A percentile compares a stretch with the other conserved stretches of the same genome.
Conservation (phyloP, 2,329 filamentous ascomycete genomes). For the Didymella exigua region DNA sequence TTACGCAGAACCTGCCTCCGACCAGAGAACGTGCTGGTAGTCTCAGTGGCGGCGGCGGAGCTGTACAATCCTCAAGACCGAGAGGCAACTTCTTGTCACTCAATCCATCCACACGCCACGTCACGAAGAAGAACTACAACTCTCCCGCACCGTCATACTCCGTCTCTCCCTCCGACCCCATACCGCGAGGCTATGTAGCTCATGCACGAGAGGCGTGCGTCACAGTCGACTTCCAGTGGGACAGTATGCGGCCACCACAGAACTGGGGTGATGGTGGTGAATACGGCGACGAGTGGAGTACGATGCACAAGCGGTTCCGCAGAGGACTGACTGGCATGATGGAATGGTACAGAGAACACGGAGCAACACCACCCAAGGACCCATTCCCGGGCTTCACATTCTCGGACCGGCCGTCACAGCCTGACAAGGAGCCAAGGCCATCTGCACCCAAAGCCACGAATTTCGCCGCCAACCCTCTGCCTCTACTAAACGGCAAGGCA, state of each 20-base stretch:
- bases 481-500: constrained; percentile 38
- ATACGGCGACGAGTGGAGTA: constrained; percentile 92
- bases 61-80: constrained; percentile 33
- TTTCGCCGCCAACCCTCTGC: constrained; percentile 36
- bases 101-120: constrained; percentile 26
- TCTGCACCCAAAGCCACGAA: constrained; percentile 24
- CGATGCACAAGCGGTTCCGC: constrained; percentile 91
- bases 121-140: constrained; percentile 61
- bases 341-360: constrained; percentile 74
- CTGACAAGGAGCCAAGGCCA: constrained; percentile 11
- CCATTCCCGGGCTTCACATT: constrained; percentile 42
- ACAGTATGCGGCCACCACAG: constrained; percentile 79
- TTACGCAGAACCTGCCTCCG: constrained; percentile 47
- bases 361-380: constrained; percentile 44
- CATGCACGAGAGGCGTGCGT: constrained; percentile 88
- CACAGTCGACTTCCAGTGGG: constrained; percentile 93
- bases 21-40: constrained; percentile 57
- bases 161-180: constrained; percentile 77
- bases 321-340: constrained; percentile 78
- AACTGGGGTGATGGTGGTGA: constrained; percentile 87
- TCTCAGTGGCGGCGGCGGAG: constrained; percentile 29
- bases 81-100: constrained; percentile 26
- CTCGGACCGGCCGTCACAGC: constrained; percentile 31
- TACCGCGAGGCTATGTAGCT: constrained; percentile 85
- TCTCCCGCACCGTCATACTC: constrained; percentile 83